Conservation (phyloP, 495 filamentous ascomycete genomes). For the Polyplosphaeria fusca region DNA sequence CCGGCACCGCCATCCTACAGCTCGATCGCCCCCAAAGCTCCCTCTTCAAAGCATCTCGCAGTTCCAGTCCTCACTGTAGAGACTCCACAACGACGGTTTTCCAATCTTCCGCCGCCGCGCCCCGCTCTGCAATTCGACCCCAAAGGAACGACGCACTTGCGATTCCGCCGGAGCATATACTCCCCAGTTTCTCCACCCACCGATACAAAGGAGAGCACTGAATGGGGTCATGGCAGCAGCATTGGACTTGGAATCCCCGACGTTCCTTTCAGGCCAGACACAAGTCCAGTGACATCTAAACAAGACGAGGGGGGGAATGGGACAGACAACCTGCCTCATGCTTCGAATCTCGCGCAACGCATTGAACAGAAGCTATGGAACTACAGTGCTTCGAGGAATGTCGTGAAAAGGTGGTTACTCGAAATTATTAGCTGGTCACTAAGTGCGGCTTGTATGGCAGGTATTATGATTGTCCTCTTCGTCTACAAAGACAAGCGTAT, state of each 20-base stretch:
- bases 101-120: not conserved
- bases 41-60: not conserved
- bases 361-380: slow-evolving; percentile 3
- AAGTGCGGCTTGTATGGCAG: slow-evolving; percentile 21
- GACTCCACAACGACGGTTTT: not conserved
- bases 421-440: slow-evolving; percentile 25
- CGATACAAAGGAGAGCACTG: not conserved
- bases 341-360: slow-evolving; percentile 3
- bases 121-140: not conserved
- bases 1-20: not conserved
- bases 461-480: slow-evolving; percentile 13
- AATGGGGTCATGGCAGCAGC: not conserved
- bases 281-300: not conserved
- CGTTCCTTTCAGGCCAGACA: not conserved
- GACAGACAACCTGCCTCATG: not conserved
- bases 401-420: slow-evolving; percentile 12
- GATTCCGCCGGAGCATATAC: not conserved
- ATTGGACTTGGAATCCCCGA: not conserved
- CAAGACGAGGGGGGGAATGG: not conserved
- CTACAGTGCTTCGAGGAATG: slow-evolving; percentile 1
- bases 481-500: slow-evolving; percentile 4
- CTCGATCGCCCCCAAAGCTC: not conserved
- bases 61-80: not conserved
- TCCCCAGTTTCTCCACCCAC: not conserved
- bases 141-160: not conserved